These are phyloP conservation scores for Phragmites australis DNA, from an alignment of 176 grass and related monocot genomes.

Conservation along the genomic window DNA sequence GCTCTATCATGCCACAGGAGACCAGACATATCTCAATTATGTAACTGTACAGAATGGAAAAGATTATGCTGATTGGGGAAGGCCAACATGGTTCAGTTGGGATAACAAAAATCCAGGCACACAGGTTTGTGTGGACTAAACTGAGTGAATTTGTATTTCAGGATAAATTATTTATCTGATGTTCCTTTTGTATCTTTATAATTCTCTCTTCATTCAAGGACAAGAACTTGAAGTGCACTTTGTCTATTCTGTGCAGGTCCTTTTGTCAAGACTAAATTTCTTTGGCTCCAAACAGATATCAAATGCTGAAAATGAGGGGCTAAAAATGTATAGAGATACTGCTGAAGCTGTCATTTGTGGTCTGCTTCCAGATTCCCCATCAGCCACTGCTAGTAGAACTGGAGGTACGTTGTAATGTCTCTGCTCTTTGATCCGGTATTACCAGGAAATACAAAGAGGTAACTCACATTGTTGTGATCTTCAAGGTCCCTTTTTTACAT, in stretches of 20 bases:
- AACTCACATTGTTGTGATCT: not conserved
- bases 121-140: conserved; percentile 58
- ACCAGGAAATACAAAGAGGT: not conserved
- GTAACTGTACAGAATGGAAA: conserved; percentile 84
- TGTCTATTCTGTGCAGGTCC: conserved; percentile 61
- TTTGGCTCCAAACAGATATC: conserved; percentile 81
- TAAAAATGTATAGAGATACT: conserved; percentile 81
- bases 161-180: not conserved
- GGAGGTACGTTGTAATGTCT: conserved; percentile 49
- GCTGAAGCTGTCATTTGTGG: conserved; percentile 92
- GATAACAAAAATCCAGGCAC: conserved; percentile 95
- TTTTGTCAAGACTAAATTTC: conserved; percentile 91
- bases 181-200: conserved; percentile 2
- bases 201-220: conserved; percentile 1
- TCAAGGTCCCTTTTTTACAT: not conserved
- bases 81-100: conserved; percentile 99
- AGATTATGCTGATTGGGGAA: conserved; percentile 81
- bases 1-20: conserved; percentile 99
- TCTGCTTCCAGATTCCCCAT: conserved; percentile 93
- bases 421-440: conserved; percentile 14
- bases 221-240: conserved; percentile 20
- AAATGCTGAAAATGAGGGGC: conserved; percentile 82
- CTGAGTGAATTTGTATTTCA: not conserved
- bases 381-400: conserved; percentile 88
- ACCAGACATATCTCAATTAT: conserved; percentile 89